Evolutionary conservation across 805 yeast species (phyloP), one percentile per base, ranked within the genome.

Genomic region (Candida namnaoensis): DNA sequence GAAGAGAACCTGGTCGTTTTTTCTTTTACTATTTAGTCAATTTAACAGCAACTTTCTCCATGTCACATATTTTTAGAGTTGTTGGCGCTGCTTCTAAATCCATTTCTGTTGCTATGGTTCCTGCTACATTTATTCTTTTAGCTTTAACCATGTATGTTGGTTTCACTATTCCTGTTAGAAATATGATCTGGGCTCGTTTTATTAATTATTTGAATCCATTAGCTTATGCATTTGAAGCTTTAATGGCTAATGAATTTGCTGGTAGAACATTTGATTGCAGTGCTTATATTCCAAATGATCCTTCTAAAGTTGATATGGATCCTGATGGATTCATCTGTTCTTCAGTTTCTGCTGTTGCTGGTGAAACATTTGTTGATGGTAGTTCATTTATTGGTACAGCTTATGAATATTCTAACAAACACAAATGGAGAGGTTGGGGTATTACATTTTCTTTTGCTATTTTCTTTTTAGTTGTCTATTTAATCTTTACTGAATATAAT

Each of bases 391-490:
- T 79, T 23, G 38, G 42, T 2, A 41, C 44, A 11, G 53, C 76
- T 1, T 80, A 61, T 53, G 57, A 58, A 32, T 79, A 75, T 56
- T 47, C 51, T 34, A 54, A 60, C 48, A 44, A 56, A 9, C 79
- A 79, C 52, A 62, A 69, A 45, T 79, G 85, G 85, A 71, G 82
- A 64, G 70, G 78, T 53, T 69, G 71, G 63, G 84, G 88, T 57
- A 77, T 82, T 45, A 53, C 65, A 24, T 39, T 77, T 43, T 81
- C 68, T 4, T 81, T 70, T 55, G 61, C 60, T 11, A 40, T 77
- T 33, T 68, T 78, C 56, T 78, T 81, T 61, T 65, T 77, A 39
- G 48, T 47, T 37, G 60, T 70, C 9, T 78, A 79, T 50, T 52
- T 80, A 36, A 19, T 57, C 4, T 58, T 74, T 36, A 71, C 74